Evolutionary conservation across 225 moss, liverwort and hornwort species (phyloP), one percentile per base, ranked within the genome.

Genomic region (Physcomitrium patens): DNA sequence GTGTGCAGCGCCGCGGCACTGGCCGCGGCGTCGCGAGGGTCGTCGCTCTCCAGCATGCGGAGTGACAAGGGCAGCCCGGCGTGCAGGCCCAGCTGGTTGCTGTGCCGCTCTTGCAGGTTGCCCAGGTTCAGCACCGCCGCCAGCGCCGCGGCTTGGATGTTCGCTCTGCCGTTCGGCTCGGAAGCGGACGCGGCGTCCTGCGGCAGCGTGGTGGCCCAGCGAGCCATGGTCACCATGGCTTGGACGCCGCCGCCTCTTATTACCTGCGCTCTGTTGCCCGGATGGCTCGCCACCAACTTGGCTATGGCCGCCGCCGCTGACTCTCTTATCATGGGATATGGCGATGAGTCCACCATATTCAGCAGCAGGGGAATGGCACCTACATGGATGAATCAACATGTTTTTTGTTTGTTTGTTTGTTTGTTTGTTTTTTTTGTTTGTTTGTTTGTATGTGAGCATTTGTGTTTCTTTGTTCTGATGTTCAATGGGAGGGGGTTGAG

Each of bases 161-260:
- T 75, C 27, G 80, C 83, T 74, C 54, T 79, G 27, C 88, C 2
- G 47, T 81, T 89, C 2, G 31, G 4, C 55, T 81, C 81, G 41
- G 70, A 0, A 0, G 64, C 72, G 52, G 79, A 69, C 47, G 79
- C 68, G 26, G 50, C 65, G 20, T 81, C 88, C 74, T 91, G 78
- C 31, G 53, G 0, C 0, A 88, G 80, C 0, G 65, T 85, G 16
- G 83, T 80, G n/a, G 94, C 90, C 94, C 94, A 94, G 0, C 41
- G 75, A 4, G 88, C 94, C 94, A 94, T 94, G 12, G 90, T 91
- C 22, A 94, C 88, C 80, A 94, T 81, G 37, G 88, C 81, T 75
- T 69, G 83, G 0, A 94, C 65, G 58, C 91, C 94, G 43, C 88
- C 86, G 3, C 31, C 57, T 71, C 81, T 82, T 12, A 94, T 80